These are phyloP conservation scores for Excoecaria cochinchinensis DNA, from an alignment of 345 rosid genomes.

Conservation along the genomic window DNA sequence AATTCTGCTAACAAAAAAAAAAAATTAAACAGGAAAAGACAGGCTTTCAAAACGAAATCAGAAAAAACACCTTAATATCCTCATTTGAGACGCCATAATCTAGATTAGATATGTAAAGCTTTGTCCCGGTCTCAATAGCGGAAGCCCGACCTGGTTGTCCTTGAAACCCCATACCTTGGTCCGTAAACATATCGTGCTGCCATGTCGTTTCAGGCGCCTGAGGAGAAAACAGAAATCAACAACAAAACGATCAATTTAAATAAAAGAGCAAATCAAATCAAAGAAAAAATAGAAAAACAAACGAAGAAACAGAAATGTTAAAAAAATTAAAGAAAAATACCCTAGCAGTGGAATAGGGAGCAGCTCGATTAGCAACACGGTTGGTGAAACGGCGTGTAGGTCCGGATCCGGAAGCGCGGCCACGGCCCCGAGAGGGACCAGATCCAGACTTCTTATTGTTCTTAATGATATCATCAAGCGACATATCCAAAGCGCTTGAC, in stretches of 20 bases:
- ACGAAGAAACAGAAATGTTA: conserved; percentile 18
- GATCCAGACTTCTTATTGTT: conserved; percentile 73
- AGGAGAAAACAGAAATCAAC: neutral
- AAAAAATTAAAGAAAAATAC: conserved; percentile 24
- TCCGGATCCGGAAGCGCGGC: conserved; percentile 56
- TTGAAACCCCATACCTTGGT: conserved; percentile 36
- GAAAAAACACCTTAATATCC: conserved; percentile 65
- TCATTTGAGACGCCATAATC: conserved; percentile 95
- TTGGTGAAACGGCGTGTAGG: conserved; percentile 67
- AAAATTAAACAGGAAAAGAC: neutral
- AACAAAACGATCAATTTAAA: conserved; percentile 29
- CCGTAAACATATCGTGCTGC: conserved; percentile 85
- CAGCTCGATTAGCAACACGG: conserved; percentile 58
- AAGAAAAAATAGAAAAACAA: conserved; percentile 9
- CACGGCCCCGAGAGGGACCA: conserved; percentile 48
- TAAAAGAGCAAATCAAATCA: conserved; percentile 14
- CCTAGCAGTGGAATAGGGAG: conserved; percentile 62
- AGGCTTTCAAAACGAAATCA: too few relatives aligned
- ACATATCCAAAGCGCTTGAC: conserved; percentile 90
- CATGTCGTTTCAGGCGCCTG: conserved; percentile 89
- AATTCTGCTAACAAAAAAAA: neutral
- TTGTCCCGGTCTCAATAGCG: conserved; percentile 86
- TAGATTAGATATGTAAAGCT: conserved; percentile 86
- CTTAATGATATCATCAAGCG: conserved; percentile 95
- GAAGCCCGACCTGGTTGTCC: conserved; percentile 56